phyloP scores from a whole-genome alignment of 1,139 yeast genomes.

The Scheffersomyces lignicola region DNA sequence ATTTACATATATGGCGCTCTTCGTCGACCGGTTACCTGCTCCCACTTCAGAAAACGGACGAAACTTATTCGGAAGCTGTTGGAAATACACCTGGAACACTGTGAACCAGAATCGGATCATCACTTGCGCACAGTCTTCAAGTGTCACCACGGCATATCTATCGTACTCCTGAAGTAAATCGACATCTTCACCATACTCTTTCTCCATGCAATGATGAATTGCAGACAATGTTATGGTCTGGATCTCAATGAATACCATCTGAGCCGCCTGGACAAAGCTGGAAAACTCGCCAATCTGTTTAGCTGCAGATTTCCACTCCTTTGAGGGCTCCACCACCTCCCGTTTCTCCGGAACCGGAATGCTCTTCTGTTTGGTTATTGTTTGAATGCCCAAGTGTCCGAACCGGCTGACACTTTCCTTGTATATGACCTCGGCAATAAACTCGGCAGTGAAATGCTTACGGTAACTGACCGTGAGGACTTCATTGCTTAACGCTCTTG shows the following conservation, averaged over 20 bases:
- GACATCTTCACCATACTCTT: constrained; percentile 59
- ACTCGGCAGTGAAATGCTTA: constrained; percentile 56
- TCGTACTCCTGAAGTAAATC: constrained; percentile 50
- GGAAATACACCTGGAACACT: constrained; percentile 54
- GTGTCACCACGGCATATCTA: constrained; percentile 25
- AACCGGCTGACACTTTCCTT: constrained; percentile 36
- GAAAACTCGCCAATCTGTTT: constrained; percentile 7
- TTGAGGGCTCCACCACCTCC: constrained; percentile 8
- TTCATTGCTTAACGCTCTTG: constrained; percentile 70
- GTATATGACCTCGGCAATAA: constrained; percentile 54
- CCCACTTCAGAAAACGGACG: constrained; percentile 28
- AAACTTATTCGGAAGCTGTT: constrained; percentile 12
- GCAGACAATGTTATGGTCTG: constrained; percentile 44
- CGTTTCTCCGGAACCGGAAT: neutral
- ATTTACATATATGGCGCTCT: constrained; percentile 20
- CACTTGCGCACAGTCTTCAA: constrained; percentile 44
- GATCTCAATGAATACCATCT: constrained; percentile 38
- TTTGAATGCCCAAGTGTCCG: constrained; percentile 13
- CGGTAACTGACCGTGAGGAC: constrained; percentile 68
- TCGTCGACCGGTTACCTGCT: constrained; percentile 19
- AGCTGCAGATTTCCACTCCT: constrained; percentile 13
- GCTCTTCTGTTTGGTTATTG: neutral
- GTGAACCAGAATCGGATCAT: constrained; percentile 56
- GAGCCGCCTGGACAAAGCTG: constrained; percentile 10
- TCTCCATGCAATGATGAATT: constrained; percentile 52